Conservation (phyloP, 306 rosid species). For the Sicyos edulis region DNA sequence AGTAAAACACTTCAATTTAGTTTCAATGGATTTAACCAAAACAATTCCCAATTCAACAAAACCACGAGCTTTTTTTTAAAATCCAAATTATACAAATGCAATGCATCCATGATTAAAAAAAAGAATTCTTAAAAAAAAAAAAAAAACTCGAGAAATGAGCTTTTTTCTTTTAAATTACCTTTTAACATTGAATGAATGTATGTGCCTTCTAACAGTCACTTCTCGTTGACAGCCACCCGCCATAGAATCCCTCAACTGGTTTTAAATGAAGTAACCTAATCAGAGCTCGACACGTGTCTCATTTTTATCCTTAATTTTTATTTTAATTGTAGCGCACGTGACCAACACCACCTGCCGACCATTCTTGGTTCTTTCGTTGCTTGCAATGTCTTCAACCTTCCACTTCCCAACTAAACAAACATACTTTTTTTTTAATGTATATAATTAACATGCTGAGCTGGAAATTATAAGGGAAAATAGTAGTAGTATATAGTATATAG, state of each 20-base stretch:
- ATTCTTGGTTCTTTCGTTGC: neutral
- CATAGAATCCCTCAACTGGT: neutral
- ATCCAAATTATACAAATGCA: neutral
- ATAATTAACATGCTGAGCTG: neutral
- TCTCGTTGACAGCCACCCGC: neutral
- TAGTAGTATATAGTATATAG: neutral
- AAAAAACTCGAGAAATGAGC: too few relatives aligned
- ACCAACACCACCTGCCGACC: constrained; percentile 13
- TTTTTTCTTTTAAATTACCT: neutral
- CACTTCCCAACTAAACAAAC: neutral
- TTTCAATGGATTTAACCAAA: neutral
- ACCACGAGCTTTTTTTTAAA: neutral
- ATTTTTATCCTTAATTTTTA: neutral
- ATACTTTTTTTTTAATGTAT: neutral
- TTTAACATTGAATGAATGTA: neutral
- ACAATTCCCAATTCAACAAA: neutral
- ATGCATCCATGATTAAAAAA: neutral
- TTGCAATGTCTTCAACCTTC: neutral
- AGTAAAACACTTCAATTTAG: neutral
- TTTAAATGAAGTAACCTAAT: neutral
- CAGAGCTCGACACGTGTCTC: neutral
- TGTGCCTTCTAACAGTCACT: neutral
- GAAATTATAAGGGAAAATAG: neutral
- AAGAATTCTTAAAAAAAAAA: neutral
- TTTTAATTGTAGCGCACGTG: neutral